Percentiles rank a stretch among this genome's conserved stretches.
Conservation (phyloP, 768 basidiomycete genomes). For the Mycena leptocephala region DNA sequence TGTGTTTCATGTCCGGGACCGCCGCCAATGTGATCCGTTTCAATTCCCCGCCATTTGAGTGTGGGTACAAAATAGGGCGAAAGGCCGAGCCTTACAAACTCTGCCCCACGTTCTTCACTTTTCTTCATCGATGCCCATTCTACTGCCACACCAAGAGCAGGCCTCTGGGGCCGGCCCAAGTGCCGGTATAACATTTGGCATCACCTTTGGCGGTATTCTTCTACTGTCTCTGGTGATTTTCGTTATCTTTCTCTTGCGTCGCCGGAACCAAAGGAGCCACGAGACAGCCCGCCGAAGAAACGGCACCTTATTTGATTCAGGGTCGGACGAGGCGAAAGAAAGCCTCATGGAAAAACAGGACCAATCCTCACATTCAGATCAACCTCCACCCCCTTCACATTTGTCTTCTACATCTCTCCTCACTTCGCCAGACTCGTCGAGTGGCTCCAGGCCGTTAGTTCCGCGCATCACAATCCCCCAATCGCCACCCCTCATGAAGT, state of each 20-base stretch:
- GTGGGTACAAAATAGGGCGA: background rate
- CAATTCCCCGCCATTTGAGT: background rate
- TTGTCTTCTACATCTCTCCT: background rate
- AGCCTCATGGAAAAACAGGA: background rate
- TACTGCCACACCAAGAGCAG: background rate
- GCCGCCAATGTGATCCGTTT: background rate
- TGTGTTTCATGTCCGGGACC: background rate
- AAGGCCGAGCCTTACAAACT: background rate
- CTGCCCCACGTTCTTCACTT: background rate
- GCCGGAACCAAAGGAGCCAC: background rate
- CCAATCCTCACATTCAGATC: background rate
- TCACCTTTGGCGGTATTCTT: conserved; percentile 9
- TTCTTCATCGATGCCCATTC: conserved; percentile 3
- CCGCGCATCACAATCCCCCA: background rate
- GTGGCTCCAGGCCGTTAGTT: background rate
- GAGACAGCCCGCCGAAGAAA: background rate
- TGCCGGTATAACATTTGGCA: background rate
- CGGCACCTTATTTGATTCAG: background rate
- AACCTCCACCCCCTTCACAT: background rate
- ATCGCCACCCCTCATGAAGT: background rate
- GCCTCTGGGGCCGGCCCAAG: background rate
- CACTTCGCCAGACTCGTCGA: background rate
- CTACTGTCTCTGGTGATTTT: background rate
- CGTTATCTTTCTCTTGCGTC: background rate
- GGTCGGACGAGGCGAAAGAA: background rate